These are phyloP conservation scores for Tylopilus sp. DNA, from an alignment of 768 basidiomycete genomes.

Conservation along the genomic window DNA sequence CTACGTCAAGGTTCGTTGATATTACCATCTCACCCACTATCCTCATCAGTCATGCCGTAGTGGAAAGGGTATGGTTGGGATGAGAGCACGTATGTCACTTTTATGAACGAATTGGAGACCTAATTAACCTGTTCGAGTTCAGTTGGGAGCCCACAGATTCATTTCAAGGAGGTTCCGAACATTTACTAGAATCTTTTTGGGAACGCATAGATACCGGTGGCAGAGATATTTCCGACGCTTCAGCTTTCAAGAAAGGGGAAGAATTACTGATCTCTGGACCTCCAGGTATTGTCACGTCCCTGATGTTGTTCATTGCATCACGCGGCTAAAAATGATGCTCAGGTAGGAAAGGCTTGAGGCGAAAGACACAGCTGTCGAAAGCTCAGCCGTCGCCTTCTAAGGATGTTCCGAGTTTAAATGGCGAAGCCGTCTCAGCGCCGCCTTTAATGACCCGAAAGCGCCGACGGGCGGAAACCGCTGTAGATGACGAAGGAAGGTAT, in stretches of 20 bases:
- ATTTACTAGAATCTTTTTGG: conserved; percentile 44
- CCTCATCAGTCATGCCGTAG: conserved; percentile 30
- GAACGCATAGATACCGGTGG: conserved; percentile 29
- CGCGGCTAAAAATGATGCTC: background rate
- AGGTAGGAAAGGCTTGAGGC: conserved; percentile 21
- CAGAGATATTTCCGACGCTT: conserved; percentile 48
- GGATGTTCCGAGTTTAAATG: conserved; percentile 7
- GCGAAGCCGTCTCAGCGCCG: conserved; percentile 19
- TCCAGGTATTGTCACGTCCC: conserved; percentile 42
- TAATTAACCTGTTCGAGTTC: conserved; percentile 5
- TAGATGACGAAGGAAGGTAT: conserved; percentile 8
- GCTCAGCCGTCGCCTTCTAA: conserved; percentile 5
- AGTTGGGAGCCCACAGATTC: conserved; percentile 71
- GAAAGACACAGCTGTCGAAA: conserved; percentile 15
- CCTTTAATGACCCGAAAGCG: conserved; percentile 23
- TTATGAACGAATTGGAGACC: background rate
- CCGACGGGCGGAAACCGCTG: conserved; percentile 12
- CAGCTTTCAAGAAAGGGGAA: conserved; percentile 52
- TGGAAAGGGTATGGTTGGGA: conserved; percentile 58
- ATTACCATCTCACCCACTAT: background rate
- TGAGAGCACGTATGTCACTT: conserved; percentile 54
- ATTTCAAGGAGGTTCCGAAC: conserved; percentile 53
- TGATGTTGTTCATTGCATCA: background rate
- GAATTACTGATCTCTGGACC: conserved; percentile 54
- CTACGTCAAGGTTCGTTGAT: conserved; percentile 49